Conservation (phyloP, 257 asterid genomes). For the Oldenlandia corymbosa region DNA sequence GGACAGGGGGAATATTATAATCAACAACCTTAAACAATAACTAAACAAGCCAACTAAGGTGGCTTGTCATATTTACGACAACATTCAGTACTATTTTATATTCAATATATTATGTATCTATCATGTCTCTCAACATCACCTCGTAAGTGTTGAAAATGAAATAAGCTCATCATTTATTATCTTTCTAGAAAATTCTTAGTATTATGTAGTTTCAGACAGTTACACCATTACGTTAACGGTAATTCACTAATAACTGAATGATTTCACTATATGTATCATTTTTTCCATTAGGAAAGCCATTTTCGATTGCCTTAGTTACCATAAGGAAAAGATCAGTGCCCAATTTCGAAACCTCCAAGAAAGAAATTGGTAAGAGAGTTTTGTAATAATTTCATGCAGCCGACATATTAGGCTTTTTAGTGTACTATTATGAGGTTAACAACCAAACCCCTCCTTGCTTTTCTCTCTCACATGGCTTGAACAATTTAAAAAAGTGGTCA, state of each 20-base stretch:
- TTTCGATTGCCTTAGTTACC: too few relatives aligned
- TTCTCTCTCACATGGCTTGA: too few relatives aligned
- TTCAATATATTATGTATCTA: not conserved
- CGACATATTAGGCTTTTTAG: constrained; percentile 16
- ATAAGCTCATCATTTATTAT: constrained; percentile 7
- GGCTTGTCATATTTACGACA: not conserved
- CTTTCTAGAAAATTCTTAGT: too few relatives aligned
- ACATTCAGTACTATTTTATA: not conserved
- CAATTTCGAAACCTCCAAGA: too few relatives aligned
- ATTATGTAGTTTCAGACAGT: not conserved
- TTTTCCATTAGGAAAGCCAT: too few relatives aligned
- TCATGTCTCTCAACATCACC: constrained; percentile 8
- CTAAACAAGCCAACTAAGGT: constrained; percentile 14
- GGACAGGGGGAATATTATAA: too few relatives aligned
- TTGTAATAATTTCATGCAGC: constrained; percentile 4
- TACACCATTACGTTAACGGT: not conserved
- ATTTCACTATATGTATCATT: too few relatives aligned
- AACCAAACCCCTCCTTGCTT: not conserved
- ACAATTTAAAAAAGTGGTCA: too few relatives aligned
- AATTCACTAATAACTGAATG: too few relatives aligned
- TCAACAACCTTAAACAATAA: constrained; percentile 23
- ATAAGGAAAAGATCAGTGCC: too few relatives aligned
- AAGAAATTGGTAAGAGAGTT: too few relatives aligned
- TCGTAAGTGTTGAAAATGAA: constrained; percentile 2
- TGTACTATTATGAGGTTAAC: constrained; percentile 7